Percentiles rank a stretch among this genome's conserved stretches.
phyloP scores from a whole-genome alignment of 1,139 yeast species.

The Zygoascus hellenicus region DNA sequence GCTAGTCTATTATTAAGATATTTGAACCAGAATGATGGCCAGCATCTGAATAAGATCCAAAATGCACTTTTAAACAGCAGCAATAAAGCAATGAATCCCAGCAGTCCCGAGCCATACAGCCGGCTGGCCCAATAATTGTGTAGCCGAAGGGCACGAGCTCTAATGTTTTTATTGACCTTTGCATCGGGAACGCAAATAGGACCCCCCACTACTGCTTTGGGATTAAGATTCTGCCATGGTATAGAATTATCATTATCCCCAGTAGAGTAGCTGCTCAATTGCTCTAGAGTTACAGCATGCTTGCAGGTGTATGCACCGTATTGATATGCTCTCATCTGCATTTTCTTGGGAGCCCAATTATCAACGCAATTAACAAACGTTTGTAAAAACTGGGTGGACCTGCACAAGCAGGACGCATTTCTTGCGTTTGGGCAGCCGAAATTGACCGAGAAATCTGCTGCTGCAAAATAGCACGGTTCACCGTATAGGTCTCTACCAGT shows the following conservation, averaged over 20 bases:
- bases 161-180: slow-evolving; percentile 6
- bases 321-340: not conserved
- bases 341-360: slow-evolving; percentile 6
- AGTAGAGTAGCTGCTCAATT: slow-evolving; percentile 4
- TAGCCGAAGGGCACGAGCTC: slow-evolving; percentile 3
- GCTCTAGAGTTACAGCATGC: not conserved
- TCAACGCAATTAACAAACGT: slow-evolving; percentile 16
- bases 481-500: slow-evolving; percentile 12
- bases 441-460: slow-evolving; percentile 7
- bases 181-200: slow-evolving; percentile 6
- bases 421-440: slow-evolving; percentile 9
- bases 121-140: slow-evolving; percentile 10
- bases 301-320: slow-evolving; percentile 2
- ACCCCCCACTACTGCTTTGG: not conserved
- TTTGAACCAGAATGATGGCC: slow-evolving; percentile 36
- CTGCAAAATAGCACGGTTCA: slow-evolving; percentile 15
- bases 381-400: slow-evolving; percentile 11
- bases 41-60: slow-evolving; percentile 11
- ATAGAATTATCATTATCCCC: not conserved
- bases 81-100: slow-evolving; percentile 32
- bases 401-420: slow-evolving; percentile 13
- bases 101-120: slow-evolving; percentile 9
- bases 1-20: slow-evolving; percentile 26
- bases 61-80: slow-evolving; percentile 16
- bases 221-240: slow-evolving; percentile 1